These are phyloP conservation scores for Candida nonsorbophila DNA, from an alignment of 805 yeast species.

Conservation along the genomic window DNA sequence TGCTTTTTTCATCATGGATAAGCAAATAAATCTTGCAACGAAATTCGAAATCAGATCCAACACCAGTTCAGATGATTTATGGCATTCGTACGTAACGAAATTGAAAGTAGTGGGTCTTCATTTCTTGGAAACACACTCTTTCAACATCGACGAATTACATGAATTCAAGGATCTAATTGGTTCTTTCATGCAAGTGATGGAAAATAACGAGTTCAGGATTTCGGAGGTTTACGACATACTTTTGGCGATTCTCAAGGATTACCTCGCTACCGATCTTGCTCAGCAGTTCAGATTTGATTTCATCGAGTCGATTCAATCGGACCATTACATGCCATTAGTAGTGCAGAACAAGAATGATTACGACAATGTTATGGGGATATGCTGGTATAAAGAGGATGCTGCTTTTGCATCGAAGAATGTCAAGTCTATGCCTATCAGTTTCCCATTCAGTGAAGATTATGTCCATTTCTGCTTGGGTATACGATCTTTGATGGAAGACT, in stretches of 20 bases:
- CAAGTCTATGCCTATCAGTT: slow-evolving; percentile 54
- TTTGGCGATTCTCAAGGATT: slow-evolving; percentile 49
- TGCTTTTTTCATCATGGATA: slow-evolving; percentile 77
- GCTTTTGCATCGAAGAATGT: slow-evolving; percentile 36
- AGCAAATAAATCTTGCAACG: slow-evolving; percentile 58
- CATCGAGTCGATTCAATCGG: slow-evolving; percentile 58
- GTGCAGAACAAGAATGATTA: slow-evolving; percentile 57
- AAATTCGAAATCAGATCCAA: slow-evolving; percentile 58
- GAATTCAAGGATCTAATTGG: slow-evolving; percentile 64
- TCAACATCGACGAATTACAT: slow-evolving; percentile 39
- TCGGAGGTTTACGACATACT: slow-evolving; percentile 58
- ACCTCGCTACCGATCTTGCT: slow-evolving; percentile 53
- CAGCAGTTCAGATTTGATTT: slow-evolving; percentile 58
- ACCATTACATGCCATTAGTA: slow-evolving; percentile 84
- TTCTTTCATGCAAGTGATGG: slow-evolving; percentile 68
- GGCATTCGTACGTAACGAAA: slow-evolving; percentile 63
- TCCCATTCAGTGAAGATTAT: slow-evolving; percentile 84
- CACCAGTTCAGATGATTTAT: slow-evolving; percentile 62
- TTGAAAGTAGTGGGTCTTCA: slow-evolving; percentile 53
- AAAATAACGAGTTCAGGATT: slow-evolving; percentile 59
- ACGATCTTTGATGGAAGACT: slow-evolving; percentile 57
- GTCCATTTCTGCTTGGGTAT: slow-evolving; percentile 80
- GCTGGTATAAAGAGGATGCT: slow-evolving; percentile 63
- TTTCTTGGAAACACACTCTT: slow-evolving; percentile 36
- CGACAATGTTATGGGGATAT: slow-evolving; percentile 54